phyloP scores from a whole-genome alignment of 176 grass and related monocot genomes.

The Oryza meridionalis region DNA sequence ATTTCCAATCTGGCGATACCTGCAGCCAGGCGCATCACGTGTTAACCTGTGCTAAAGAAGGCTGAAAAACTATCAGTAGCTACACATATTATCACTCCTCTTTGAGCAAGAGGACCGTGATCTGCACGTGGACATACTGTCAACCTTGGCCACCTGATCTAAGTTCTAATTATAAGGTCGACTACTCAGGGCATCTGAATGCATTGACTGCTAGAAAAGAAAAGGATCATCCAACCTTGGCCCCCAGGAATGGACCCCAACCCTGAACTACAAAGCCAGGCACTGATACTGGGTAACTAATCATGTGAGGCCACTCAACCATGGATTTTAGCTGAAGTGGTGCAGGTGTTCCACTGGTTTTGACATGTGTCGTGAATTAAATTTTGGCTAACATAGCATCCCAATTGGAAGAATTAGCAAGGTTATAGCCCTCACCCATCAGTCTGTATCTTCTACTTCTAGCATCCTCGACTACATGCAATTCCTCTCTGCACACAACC shows the following conservation, averaged over 20 bases:
- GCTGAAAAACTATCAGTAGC: neutral
- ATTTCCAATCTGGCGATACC: constrained; percentile 93
- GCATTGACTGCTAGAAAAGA: neutral
- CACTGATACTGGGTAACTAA: neutral
- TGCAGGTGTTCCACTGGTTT: neutral
- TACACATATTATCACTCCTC: neutral
- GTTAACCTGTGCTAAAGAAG: constrained; percentile 24
- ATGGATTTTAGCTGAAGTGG: neutral
- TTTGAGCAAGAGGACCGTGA: neutral
- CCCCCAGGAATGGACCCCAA: neutral
- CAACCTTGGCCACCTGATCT: neutral
- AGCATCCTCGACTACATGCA: neutral
- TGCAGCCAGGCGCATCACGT: constrained; percentile 46
- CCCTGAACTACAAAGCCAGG: neutral
- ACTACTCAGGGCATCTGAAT: neutral
- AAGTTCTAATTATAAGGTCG: neutral
- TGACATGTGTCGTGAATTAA: neutral
- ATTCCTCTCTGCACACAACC: neutral
- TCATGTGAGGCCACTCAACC: neutral
- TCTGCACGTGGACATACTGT: neutral
- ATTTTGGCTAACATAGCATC: neutral
- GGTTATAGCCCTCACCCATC: neutral
- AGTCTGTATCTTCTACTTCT: neutral
- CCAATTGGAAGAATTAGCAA: neutral
- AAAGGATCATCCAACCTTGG: neutral